phyloP scores from a whole-genome alignment of 805 yeast species.

The Candida sonorensis region DNA sequence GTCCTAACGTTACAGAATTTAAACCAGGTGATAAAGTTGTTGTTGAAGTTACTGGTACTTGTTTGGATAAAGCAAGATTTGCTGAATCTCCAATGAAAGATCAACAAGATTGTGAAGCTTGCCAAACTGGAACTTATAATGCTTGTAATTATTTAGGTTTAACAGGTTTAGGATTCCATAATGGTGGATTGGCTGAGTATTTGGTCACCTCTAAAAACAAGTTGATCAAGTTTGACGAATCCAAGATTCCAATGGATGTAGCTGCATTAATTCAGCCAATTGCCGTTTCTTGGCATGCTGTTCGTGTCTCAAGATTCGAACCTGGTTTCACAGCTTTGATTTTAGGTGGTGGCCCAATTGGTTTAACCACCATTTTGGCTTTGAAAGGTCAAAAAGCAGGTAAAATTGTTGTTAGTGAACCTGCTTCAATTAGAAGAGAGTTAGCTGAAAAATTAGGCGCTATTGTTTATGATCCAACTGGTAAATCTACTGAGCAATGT shows the following conservation, averaged over 20 bases:
- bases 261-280: conserved; percentile 55
- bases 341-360: conserved; percentile 55
- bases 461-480: conserved; percentile 29
- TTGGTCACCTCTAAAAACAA: conserved; percentile 33
- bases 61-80: conserved; percentile 34
- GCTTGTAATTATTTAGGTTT: conserved; percentile 43
- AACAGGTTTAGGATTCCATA: conserved; percentile 48
- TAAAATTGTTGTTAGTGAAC: conserved; percentile 51
- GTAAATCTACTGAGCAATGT: conserved; percentile 21
- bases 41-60: conserved; percentile 40
- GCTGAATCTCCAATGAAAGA: conserved; percentile 10
- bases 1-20: conserved; percentile 33
- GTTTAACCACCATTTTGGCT: conserved; percentile 49
- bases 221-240: conserved; percentile 32
- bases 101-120: conserved; percentile 35
- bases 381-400: conserved; percentile 40
- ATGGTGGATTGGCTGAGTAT: conserved; percentile 45
- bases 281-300: conserved; percentile 56
- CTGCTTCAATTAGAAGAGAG: conserved; percentile 53
- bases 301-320: conserved; percentile 35
- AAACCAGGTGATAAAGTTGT: conserved; percentile 43
- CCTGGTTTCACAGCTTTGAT: conserved; percentile 42
- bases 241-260: conserved; percentile 38
- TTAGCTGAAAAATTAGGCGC: conserved; percentile 46
- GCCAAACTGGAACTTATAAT: conserved; percentile 44